phyloP scores from a whole-genome alignment of 495 filamentous ascomycete genomes.

The Penicillium angulare region DNA sequence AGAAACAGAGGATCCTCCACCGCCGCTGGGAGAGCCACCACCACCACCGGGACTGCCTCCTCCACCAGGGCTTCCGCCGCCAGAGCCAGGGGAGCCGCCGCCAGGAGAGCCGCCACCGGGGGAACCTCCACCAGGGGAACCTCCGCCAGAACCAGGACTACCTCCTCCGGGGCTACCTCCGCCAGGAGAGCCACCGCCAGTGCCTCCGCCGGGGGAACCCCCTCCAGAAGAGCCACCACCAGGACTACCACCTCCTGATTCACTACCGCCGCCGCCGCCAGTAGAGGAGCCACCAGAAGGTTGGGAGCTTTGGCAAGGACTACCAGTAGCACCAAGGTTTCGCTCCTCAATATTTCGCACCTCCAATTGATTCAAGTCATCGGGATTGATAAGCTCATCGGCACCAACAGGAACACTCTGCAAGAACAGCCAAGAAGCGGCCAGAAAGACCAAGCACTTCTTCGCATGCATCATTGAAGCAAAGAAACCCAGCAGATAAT shows the following conservation, averaged over 20 bases:
- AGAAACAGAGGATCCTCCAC: background rate
- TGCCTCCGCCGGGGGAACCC: too few species aligned
- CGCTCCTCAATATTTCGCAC: slow-evolving; percentile 2
- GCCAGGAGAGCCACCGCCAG: too few species aligned
- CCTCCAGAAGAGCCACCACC: too few species aligned
- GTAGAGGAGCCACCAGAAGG: background rate
- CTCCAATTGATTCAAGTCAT: background rate
- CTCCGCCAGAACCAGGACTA: too few species aligned
- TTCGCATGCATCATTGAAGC: slow-evolving; percentile 15
- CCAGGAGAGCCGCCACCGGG: too few species aligned
- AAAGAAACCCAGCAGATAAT: background rate
- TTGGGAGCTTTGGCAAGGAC: background rate
- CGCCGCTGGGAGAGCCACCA: background rate
- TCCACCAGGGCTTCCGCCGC: too few species aligned
- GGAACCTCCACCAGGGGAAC: too few species aligned
- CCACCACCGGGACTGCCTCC: too few species aligned
- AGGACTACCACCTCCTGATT: too few species aligned
- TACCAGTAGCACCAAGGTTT: background rate
- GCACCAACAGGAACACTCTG: slow-evolving; percentile 6
- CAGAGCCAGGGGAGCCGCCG: too few species aligned
- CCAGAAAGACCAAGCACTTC: slow-evolving; percentile 15
- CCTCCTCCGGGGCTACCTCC: too few species aligned
- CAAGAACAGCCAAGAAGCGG: slow-evolving; percentile 15
- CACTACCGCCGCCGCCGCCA: background rate
- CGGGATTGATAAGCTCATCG: slow-evolving; percentile 1